A percentile compares a stretch with the other conserved stretches of the same genome.
phyloP scores from a whole-genome alignment of 345 rosid genomes.

The Aegle marmelos region DNA sequence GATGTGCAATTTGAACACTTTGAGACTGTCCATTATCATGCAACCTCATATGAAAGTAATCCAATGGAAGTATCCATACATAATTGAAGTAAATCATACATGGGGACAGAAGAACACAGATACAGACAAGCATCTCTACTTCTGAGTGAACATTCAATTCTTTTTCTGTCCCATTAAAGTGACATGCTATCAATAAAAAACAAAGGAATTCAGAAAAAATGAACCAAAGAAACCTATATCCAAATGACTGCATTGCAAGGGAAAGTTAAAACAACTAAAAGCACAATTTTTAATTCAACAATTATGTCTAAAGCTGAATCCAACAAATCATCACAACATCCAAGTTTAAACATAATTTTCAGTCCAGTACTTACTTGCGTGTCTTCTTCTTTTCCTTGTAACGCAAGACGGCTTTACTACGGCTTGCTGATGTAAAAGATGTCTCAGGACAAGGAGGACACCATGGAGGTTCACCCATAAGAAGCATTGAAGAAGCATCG shows the following conservation, averaged over 20 bases:
- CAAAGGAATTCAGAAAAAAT: neutral
- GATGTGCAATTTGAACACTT: neutral
- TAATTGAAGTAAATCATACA: neutral
- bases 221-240: neutral
- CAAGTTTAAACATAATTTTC: neutral
- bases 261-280: neutral
- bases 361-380: conserved; percentile 72
- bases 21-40: neutral
- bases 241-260: neutral
- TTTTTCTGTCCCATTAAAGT: neutral
- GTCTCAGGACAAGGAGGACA: conserved; percentile 62
- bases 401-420: conserved; percentile 83
- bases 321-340: neutral
- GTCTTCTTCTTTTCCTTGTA: conserved; percentile 96
- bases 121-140: neutral
- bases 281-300: neutral
- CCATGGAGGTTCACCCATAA: conserved; percentile 92
- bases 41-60: neutral
- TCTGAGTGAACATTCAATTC: neutral
- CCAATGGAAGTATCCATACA: neutral
- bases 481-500: conserved; percentile 74
- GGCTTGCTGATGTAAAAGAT: conserved; percentile 53
- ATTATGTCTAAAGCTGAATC: neutral
- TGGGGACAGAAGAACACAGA: neutral
- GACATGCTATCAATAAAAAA: neutral